Percentiles rank a stretch among this genome's conserved stretches.
phyloP scores from a whole-genome alignment of 768 basidiomycete species.

The Guyanaporus albipodus region DNA sequence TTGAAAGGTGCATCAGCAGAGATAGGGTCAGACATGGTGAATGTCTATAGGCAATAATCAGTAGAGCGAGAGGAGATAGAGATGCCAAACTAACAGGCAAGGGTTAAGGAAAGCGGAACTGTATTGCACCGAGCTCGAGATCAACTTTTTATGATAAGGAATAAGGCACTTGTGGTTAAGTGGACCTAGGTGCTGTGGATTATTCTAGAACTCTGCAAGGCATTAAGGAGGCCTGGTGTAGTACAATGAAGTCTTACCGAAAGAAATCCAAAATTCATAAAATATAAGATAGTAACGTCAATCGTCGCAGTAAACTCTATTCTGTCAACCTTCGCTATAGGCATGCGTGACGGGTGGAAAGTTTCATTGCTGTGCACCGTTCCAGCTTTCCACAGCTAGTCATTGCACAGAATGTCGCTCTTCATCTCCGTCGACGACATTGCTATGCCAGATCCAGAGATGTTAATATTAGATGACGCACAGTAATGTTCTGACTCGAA shows the following conservation, averaged over 20 bases:
- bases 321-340: too few species aligned
- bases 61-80: background rate
- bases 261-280: background rate
- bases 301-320: too few species aligned
- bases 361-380: too few species aligned
- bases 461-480: too few species aligned
- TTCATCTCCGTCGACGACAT: too few species aligned
- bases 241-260: background rate
- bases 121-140: background rate
- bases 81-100: background rate
- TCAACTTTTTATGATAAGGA: background rate
- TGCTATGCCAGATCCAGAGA: too few species aligned
- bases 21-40: background rate
- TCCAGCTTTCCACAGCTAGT: too few species aligned
- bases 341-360: too few species aligned
- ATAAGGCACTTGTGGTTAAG: background rate
- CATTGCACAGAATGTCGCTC: too few species aligned
- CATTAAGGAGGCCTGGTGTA: background rate
- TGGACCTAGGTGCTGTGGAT: background rate
- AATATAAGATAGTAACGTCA: too few species aligned
- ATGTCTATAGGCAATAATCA: background rate
- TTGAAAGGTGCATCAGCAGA: conserved; percentile 17
- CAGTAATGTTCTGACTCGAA: too few species aligned
- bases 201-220: background rate
- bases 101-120: background rate